phyloP scores from a whole-genome alignment of 371 early-diverging fungal genomes.

The Lichtheimia ramosa region DNA sequence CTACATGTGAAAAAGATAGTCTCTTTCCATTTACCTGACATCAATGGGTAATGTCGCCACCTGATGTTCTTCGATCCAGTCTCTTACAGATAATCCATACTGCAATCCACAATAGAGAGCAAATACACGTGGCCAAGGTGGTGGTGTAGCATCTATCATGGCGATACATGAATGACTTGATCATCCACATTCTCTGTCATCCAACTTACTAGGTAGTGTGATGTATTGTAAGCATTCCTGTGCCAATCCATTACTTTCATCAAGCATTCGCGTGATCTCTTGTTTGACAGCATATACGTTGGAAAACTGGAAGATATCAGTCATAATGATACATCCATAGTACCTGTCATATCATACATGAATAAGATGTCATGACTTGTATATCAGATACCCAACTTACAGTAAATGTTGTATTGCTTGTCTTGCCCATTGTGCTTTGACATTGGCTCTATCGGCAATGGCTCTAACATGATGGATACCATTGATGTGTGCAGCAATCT shows the following conservation, averaged over 20 bases:
- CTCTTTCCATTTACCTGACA: slow-evolving; percentile 55
- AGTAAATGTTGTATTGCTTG: slow-evolving; percentile 81
- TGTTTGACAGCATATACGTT: slow-evolving; percentile 78
- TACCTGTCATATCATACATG: slow-evolving; percentile 48
- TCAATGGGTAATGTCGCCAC: slow-evolving; percentile 66
- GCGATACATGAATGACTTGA: slow-evolving; percentile 3
- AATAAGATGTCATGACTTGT: background rate
- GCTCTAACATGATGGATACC: slow-evolving; percentile 75
- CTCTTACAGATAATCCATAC: slow-evolving; percentile 69
- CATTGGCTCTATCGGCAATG: slow-evolving; percentile 77
- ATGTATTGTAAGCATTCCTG: slow-evolving; percentile 71
- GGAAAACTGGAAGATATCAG: slow-evolving; percentile 89
- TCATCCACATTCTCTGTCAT: slow-evolving; percentile 1
- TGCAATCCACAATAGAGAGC: slow-evolving; percentile 74
- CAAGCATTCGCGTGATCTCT: slow-evolving; percentile 61
- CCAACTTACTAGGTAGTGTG: slow-evolving; percentile 49
- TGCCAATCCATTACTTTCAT: slow-evolving; percentile 59
- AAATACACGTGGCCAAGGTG: slow-evolving; percentile 67
- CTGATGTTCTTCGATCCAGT: slow-evolving; percentile 78
- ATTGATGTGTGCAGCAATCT: slow-evolving; percentile 62
- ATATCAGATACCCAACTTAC: slow-evolving; percentile 38
- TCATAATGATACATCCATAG: slow-evolving; percentile 80
- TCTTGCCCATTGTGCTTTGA: slow-evolving; percentile 69
- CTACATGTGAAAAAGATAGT: background rate
- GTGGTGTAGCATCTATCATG: slow-evolving; percentile 39